A percentile compares a stretch with the other conserved stretches of the same genome.
These are phyloP conservation scores for Dysphania ambrosioides DNA, from an alignment of 148 eudicot species.

Conservation along the genomic window DNA sequence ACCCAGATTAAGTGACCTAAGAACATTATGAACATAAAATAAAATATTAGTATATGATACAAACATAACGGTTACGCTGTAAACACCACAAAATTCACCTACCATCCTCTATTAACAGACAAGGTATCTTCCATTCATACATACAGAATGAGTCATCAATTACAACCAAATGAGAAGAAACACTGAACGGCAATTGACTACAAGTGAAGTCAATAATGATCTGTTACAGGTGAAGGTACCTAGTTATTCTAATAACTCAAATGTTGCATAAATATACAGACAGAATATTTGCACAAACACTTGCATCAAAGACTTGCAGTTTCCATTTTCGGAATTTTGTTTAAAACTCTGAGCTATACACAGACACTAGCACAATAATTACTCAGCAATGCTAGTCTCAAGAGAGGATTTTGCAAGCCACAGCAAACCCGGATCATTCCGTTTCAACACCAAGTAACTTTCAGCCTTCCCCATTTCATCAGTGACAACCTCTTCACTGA, in stretches of 20 bases:
- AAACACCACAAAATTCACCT: not conserved
- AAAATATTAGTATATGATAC: not conserved
- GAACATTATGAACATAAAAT: too few relatives aligned
- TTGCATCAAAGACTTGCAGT: not conserved
- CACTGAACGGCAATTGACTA: not conserved
- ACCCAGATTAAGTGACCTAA: too few relatives aligned
- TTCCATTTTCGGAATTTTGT: not conserved
- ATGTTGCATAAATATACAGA: constrained; percentile 22
- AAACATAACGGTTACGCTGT: not conserved
- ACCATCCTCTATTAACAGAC: not conserved
- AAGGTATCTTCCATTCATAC: not conserved
- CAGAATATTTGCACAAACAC: constrained; percentile 2
- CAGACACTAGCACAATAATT: not conserved
- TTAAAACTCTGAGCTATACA: not conserved
- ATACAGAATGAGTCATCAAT: not conserved
- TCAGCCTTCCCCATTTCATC: constrained; percentile 55
- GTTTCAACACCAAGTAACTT: constrained; percentile 60
- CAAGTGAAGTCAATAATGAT: not conserved
- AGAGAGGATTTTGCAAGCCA: constrained; percentile 91
- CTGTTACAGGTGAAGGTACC: not conserved
- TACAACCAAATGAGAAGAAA: not conserved
- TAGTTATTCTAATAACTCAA: not conserved
- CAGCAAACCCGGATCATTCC: constrained; percentile 75
- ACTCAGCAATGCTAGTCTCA: constrained; percentile 47
- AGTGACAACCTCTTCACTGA: constrained; percentile 49